Conservation (phyloP, 1,284 basidiomycete species). For the Puccinia sorghi region DNA sequence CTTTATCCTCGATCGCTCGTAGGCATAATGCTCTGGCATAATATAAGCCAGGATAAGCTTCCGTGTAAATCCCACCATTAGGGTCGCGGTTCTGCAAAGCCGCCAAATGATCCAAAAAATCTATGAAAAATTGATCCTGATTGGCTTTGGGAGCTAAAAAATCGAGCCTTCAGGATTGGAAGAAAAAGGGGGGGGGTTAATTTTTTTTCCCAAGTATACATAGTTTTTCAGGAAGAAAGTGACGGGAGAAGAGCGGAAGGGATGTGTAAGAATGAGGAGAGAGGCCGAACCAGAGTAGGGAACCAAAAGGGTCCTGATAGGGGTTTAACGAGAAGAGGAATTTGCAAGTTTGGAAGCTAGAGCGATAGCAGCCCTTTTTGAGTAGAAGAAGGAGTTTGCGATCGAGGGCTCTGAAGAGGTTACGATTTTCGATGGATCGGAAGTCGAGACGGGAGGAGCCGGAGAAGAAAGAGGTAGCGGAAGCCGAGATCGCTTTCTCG, state of each 20-base stretch:
- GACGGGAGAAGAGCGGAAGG: not conserved
- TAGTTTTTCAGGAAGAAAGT: not conserved
- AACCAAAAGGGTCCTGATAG: constrained; percentile 75
- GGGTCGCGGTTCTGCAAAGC: constrained; percentile 25
- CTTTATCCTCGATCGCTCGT: constrained; percentile 36
- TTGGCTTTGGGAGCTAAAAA: constrained; percentile 76
- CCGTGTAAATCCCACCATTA: constrained; percentile 24
- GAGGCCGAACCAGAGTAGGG: constrained; percentile 68
- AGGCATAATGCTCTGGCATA: constrained; percentile 35
- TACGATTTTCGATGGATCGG: constrained; percentile 77
- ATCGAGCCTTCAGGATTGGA: constrained; percentile 60
- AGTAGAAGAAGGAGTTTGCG: constrained; percentile 61
- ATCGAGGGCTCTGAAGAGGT: constrained; percentile 68
- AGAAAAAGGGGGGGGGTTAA: not conserved
- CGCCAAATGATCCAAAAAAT: constrained; percentile 21
- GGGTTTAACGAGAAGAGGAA: constrained; percentile 65
- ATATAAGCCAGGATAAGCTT: constrained; percentile 42
- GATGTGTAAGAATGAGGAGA: not conserved
- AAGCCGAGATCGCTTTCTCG: constrained; percentile 63
- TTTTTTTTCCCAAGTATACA: not conserved
- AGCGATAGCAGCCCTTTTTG: constrained; percentile 79
- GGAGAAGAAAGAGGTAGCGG: constrained; percentile 58
- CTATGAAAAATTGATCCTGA: constrained; percentile 61
- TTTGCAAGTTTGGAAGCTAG: constrained; percentile 82
- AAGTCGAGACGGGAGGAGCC: constrained; percentile 83